These are phyloP conservation scores for Erodium maritimum DNA, from an alignment of 345 rosid genomes.

Conservation along the genomic window DNA sequence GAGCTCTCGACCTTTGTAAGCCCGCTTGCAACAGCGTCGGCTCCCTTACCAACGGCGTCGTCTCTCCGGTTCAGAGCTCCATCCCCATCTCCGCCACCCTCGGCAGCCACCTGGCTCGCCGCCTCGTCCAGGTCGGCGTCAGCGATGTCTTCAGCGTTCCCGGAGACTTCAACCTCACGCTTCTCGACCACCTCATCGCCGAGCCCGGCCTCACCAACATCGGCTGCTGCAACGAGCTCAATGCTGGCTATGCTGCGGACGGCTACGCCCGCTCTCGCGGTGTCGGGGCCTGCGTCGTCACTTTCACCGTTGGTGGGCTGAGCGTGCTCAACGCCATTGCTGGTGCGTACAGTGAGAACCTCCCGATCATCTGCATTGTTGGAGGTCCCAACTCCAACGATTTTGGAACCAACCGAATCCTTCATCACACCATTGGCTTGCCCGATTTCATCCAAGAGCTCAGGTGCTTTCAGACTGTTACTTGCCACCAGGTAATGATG, in stretches of 20 bases:
- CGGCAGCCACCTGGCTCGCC: conserved; percentile 22
- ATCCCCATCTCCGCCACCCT: conserved; percentile 9
- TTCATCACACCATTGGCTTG: conserved; percentile 58
- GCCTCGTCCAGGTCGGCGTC: conserved; percentile 21
- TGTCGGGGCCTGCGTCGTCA: conserved; percentile 59
- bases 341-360: conserved; percentile 54
- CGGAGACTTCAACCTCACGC: conserved; percentile 25
- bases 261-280: conserved; percentile 56
- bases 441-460: conserved; percentile 54
- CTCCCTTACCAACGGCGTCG: no score
- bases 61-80: conserved; percentile 5
- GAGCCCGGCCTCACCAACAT: conserved; percentile 19
- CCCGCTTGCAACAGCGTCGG: conserved; percentile 1
- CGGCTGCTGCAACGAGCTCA: conserved; percentile 30
- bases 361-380: conserved; percentile 46
- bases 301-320: conserved; percentile 60
- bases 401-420: conserved; percentile 47
- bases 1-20: conserved; percentile 8
- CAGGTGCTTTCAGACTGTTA: conserved; percentile 48
- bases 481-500: conserved; percentile 43
- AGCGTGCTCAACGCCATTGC: conserved; percentile 53
- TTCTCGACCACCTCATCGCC: conserved; percentile 20
- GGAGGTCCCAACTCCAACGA: conserved; percentile 65
- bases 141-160: conserved; percentile 19
- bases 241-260: conserved; percentile 47